Percentiles rank a stretch among this genome's conserved stretches.
Conservation (phyloP, 106 monocot genomes). For the Ottelia alismoides region DNA sequence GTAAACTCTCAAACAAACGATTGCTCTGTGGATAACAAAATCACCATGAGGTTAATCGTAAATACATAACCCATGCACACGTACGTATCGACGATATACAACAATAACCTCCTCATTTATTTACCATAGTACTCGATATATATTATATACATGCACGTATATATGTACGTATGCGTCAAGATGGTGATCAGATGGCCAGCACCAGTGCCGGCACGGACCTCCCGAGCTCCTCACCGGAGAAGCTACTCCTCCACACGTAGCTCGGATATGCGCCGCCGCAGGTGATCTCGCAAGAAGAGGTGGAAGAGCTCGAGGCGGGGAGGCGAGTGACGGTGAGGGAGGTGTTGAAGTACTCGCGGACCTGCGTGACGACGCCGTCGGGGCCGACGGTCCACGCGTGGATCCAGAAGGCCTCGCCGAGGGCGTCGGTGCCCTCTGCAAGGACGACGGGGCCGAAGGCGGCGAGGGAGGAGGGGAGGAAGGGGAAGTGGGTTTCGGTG, state of each 20-base stretch:
- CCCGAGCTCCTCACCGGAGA: background rate
- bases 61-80: too few species aligned
- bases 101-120: too few species aligned
- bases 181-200: background rate
- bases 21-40: too few species aligned
- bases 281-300: background rate
- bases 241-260: background rate
- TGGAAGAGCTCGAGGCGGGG: background rate
- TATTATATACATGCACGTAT: too few species aligned
- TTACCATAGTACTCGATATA: too few species aligned
- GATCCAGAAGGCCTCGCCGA: background rate
- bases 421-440: background rate
- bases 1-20: too few species aligned
- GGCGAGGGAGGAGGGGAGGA: background rate
- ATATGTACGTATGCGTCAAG: too few species aligned
- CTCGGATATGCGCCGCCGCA: background rate
- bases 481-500: background rate
- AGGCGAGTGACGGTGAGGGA: too few species aligned
- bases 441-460: background rate
- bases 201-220: background rate
- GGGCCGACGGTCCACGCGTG: too few species aligned
- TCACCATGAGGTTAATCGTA: too few species aligned
- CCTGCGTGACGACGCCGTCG: constrained; percentile 2
- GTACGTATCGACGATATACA: too few species aligned
- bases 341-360: constrained; percentile 3